These are phyloP conservation scores for Stenogyne calaminthoides DNA, from an alignment of 305 asterid species.

Conservation along the genomic window DNA sequence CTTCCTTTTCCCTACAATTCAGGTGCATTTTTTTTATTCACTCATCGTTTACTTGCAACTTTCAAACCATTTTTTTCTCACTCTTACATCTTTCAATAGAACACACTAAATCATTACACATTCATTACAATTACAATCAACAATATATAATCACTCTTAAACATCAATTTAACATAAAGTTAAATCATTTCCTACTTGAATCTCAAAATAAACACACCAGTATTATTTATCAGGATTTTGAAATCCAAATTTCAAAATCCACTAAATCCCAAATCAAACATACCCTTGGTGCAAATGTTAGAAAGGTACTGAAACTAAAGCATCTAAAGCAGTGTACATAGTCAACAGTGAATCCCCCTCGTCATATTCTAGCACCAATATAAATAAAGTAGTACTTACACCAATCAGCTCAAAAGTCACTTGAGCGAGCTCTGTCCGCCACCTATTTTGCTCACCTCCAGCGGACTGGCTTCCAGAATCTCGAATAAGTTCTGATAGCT, in stretches of 20 bases:
- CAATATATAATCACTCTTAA: too few species aligned
- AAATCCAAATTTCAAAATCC: too few species aligned
- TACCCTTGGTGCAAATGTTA: neutral
- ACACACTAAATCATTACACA: too few species aligned
- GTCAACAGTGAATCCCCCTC: slow-evolving; percentile 6
- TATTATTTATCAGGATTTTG: too few species aligned
- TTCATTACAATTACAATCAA: too few species aligned
- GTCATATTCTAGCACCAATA: neutral
- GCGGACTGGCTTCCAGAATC: slow-evolving; percentile 90
- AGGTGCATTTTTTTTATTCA: neutral
- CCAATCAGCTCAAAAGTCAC: slow-evolving; percentile 94
- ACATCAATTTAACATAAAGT: too few species aligned
- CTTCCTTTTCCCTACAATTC: neutral
- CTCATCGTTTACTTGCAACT: too few species aligned
- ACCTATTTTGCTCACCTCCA: slow-evolving; percentile 86
- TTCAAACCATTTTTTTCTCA: too few species aligned
- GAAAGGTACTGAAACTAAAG: slow-evolving; percentile 2
- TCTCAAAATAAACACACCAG: too few species aligned
- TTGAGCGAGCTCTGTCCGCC: slow-evolving; percentile 95
- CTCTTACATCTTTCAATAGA: too few species aligned
- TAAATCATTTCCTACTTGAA: too few species aligned
- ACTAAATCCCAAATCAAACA: too few species aligned
- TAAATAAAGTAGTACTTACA: slow-evolving; percentile 49
- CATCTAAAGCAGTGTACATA: slow-evolving; percentile 13
- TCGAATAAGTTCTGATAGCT: slow-evolving; percentile 93